A percentile compares a stretch with the other conserved stretches of the same genome.
Evolutionary conservation across 2,329 filamentous ascomycete species (phyloP).

Genomic region (Ceratocystis harringtonii): DNA sequence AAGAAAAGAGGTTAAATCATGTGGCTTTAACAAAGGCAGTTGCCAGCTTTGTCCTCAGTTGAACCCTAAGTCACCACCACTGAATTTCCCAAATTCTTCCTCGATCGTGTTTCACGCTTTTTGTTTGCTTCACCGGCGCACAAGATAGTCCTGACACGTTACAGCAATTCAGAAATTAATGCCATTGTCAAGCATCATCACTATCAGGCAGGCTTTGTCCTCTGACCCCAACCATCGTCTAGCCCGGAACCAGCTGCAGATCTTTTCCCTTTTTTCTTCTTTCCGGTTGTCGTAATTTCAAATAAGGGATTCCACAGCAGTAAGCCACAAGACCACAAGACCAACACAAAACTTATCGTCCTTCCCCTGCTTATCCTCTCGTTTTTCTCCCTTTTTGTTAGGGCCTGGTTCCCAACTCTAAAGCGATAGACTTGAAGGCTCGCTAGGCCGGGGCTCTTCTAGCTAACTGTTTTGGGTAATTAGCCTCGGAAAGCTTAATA

Average conservation of each 20-base stretch:
- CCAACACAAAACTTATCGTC: neutral
- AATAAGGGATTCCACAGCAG: neutral
- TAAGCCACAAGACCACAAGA: neutral
- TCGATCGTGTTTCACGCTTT: neutral
- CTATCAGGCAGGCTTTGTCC: neutral
- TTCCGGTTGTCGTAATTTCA: slow-evolving; percentile 1
- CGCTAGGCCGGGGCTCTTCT: neutral
- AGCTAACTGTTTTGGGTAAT: neutral
- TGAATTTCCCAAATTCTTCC: neutral
- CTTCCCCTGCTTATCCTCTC: neutral
- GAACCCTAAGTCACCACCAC: neutral
- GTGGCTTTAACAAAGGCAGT: too few relatives aligned
- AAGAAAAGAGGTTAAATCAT: too few relatives aligned
- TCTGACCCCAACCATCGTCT: neutral
- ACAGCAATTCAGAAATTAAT: neutral
- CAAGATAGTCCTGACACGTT: neutral
- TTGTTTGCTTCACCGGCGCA: neutral
- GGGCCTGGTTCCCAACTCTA: neutral
- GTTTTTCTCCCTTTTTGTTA: neutral
- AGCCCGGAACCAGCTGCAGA: neutral
- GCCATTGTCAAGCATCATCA: neutral
- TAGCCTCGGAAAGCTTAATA: neutral
- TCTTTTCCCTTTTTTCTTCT: neutral
- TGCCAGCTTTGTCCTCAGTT: too few relatives aligned
- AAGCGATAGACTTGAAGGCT: neutral